A percentile compares a stretch with the other conserved stretches of the same genome.
Conservation (phyloP, 192 early-diverging fungal species). For the Phlyctochytrium planicorne region DNA sequence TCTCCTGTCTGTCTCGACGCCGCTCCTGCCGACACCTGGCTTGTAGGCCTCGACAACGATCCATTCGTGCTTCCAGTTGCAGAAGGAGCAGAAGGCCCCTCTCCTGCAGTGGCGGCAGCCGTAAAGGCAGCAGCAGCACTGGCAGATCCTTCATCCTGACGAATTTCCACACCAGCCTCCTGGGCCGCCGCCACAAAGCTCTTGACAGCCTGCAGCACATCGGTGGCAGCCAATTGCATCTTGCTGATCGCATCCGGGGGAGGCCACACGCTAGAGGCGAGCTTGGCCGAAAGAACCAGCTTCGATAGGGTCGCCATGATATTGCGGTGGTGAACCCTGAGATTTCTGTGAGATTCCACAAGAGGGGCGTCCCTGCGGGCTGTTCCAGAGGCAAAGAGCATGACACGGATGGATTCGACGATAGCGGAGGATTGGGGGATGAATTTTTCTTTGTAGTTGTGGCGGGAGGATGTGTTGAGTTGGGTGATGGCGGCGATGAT, state of each 20-base stretch:
- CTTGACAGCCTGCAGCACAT: slow-evolving; percentile 72
- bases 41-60: neutral
- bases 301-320: slow-evolving; percentile 62
- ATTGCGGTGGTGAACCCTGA: slow-evolving; percentile 70
- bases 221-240: slow-evolving; percentile 72
- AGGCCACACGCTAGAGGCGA: slow-evolving; percentile 50
- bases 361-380: slow-evolving; percentile 37
- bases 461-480: slow-evolving; percentile 34
- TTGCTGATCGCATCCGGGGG: slow-evolving; percentile 68
- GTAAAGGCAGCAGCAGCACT: neutral
- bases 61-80: neutral
- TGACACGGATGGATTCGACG: slow-evolving; percentile 52
- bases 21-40: neutral
- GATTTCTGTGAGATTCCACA: slow-evolving; percentile 44
- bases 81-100: neutral
- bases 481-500: slow-evolving; percentile 40
- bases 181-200: slow-evolving; percentile 72
- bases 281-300: slow-evolving; percentile 41
- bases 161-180: slow-evolving; percentile 44
- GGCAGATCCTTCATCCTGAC: slow-evolving; percentile 19
- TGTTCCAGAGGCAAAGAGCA: slow-evolving; percentile 48
- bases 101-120: neutral
- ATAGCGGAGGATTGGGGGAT: slow-evolving; percentile 38
- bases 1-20: neutral
- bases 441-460: slow-evolving; percentile 41